Base-by-base conservation (phyloP, 805 yeast species). In the Wickerhamiella cacticola region DNA sequence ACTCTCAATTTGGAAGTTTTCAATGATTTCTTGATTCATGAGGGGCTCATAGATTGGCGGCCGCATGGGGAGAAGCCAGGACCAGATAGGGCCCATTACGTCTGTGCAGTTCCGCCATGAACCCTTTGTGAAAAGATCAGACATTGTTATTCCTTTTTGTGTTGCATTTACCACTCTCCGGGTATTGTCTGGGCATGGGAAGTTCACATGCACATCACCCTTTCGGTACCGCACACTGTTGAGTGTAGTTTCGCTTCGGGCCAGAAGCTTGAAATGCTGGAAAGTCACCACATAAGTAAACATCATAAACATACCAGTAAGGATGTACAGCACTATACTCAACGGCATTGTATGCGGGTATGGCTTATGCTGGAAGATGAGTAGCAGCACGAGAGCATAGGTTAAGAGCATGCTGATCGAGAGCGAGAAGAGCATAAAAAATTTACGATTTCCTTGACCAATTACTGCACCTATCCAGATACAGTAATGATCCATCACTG, bases 401-500 rank as follows among this genome's bases (percentile, higher is more conserved):
- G 66, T 59, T 23, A 64, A 60, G 25, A 69, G 62, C 55, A 68
- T 65, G 4, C 68, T 40, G 6, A 50, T 21, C 3, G n/a, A 10
- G 38, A 50, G 36, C 26, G 72, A 56, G 55, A 72, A 79, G 52
- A 74, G 77, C 2, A 79, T 45, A 56, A 87, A 87, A 24, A 68
- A 63, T 44, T 72, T 59, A 59, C 77, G 76, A 62, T 89, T 88
- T 33, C 66, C 61, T 50, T 74, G 72, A 0, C 95, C 96, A 39
- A 88, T 75, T 3, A 77, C 74, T 0, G 71, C 60, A 1, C 94
- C 94, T 0, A 89, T 63, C 80, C 85, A 86, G 0, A 76, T 58
- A 60, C 97, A 88, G 57, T 71, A 80, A 61, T 88, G 97, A 63
- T 88, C 97, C 69, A 83, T 81, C 49, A 73, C 69, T 0, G 83